These are phyloP conservation scores for Protostelium mycophagum DNA, from an alignment of 78 protist species.

Conservation along the genomic window DNA sequence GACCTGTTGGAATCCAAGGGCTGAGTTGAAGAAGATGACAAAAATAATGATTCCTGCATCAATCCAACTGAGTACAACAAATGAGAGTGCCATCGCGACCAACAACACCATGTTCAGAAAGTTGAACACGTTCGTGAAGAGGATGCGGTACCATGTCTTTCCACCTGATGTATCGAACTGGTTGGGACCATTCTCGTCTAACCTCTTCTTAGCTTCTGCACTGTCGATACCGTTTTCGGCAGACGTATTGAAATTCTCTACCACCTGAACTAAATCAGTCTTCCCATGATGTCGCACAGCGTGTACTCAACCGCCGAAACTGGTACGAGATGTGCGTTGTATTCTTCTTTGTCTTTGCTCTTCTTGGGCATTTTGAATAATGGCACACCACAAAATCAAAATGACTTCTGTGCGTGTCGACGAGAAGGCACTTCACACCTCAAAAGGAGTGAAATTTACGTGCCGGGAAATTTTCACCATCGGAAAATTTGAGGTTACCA, in stretches of 20 bases:
- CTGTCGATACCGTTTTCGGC: background rate
- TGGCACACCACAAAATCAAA: too few species aligned
- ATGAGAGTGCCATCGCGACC: constrained; percentile 56
- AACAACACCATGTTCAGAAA: constrained; percentile 6
- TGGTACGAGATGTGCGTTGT: background rate
- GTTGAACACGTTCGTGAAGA: background rate
- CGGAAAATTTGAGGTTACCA: too few species aligned
- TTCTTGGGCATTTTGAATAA: background rate
- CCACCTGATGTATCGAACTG: background rate
- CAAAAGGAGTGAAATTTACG: too few species aligned
- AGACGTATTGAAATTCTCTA: background rate
- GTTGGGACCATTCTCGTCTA: background rate
- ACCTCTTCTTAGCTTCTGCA: background rate
- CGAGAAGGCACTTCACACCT: too few species aligned
- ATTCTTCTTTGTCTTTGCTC: background rate
- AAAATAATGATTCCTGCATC: constrained; percentile 7
- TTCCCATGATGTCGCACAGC: background rate
- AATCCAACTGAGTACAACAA: constrained; percentile 22
- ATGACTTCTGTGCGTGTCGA: too few species aligned
- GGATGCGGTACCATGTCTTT: background rate
- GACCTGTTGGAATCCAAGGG: constrained; percentile 36
- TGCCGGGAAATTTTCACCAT: too few species aligned
- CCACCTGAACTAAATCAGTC: background rate
- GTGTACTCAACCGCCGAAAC: background rate
- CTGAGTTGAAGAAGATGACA: background rate